phyloP scores from a whole-genome alignment of 2,329 filamentous ascomycete genomes.

The Pseudofabraea citricarpa region DNA sequence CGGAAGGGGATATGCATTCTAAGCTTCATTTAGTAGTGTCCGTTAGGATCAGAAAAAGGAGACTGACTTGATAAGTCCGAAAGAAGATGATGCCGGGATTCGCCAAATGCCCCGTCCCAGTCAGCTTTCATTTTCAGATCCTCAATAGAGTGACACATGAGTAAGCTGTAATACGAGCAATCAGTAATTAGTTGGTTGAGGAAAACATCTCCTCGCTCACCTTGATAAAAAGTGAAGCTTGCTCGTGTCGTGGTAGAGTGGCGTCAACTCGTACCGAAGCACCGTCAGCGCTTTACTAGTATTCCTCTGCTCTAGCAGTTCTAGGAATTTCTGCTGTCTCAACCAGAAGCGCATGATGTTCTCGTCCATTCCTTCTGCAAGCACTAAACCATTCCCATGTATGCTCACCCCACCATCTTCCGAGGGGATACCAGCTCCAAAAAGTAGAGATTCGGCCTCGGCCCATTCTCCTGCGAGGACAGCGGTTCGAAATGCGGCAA shows the following conservation, averaged over 20 bases:
- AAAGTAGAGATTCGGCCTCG: constrained; percentile 77
- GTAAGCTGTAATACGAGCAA: constrained; percentile 50
- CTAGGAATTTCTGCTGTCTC: constrained; percentile 90
- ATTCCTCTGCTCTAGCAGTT: constrained; percentile 76
- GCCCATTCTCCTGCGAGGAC: constrained; percentile 78
- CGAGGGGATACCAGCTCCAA: constrained; percentile 38
- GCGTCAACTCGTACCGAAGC: constrained; percentile 83
- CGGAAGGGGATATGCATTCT: constrained; percentile 90
- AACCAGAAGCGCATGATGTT: constrained; percentile 83
- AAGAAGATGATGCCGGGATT: constrained; percentile 70
- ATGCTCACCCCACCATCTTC: constrained; percentile 40
- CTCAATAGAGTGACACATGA: constrained; percentile 80
- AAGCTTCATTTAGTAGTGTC: constrained; percentile 17
- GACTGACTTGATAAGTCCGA: constrained; percentile 76
- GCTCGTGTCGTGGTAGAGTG: constrained; percentile 71
- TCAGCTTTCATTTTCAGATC: constrained; percentile 71
- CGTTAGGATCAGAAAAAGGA: neutral
- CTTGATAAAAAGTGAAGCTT: constrained; percentile 79
- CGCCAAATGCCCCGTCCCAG: constrained; percentile 78
- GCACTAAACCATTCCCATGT: constrained; percentile 57
- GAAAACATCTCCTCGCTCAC: constrained; percentile 32
- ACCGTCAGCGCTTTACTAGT: constrained; percentile 71
- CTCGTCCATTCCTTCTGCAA: constrained; percentile 70
- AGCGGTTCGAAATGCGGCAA: constrained; percentile 78
- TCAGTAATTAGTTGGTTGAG: constrained; percentile 7